These are phyloP conservation scores for Davidsoniella neocaledoniae DNA, from an alignment of 2,329 filamentous ascomycete genomes.

Conservation along the genomic window DNA sequence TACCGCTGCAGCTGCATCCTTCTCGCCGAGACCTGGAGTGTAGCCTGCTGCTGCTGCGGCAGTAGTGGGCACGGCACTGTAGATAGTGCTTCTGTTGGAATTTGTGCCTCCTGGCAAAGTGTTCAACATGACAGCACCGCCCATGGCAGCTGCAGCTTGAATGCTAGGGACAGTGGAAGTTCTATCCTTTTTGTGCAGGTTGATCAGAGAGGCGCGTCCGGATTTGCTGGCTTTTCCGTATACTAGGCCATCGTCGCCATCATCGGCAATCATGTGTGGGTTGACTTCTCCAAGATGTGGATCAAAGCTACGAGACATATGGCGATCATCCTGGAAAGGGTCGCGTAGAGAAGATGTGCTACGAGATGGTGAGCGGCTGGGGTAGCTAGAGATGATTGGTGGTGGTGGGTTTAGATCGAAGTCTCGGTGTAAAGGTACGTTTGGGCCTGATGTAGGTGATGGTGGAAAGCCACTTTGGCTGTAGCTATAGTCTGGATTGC, in stretches of 20 bases:
- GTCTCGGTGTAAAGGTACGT: conserved; percentile 9
- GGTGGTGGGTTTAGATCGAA: conserved; percentile 7
- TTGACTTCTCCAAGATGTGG: conserved; percentile 45
- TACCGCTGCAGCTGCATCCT: conserved; percentile 20
- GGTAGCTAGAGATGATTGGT: background rate
- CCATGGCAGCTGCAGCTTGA: conserved; percentile 27
- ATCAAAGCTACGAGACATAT: conserved; percentile 23
- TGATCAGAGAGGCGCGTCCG: conserved; percentile 42
- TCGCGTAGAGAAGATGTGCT: conserved; percentile 7
- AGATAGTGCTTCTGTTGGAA: conserved; percentile 8
- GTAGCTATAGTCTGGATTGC: conserved; percentile 7
- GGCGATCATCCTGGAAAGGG: conserved; percentile 11
- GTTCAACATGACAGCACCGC: conserved; percentile 18
- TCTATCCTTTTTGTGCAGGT: conserved; percentile 22
- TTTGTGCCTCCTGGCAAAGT: conserved; percentile 4
- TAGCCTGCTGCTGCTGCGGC: background rate
- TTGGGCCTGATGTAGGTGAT: conserved; percentile 5
- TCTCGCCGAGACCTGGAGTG: background rate
- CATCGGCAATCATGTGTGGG: conserved; percentile 66
- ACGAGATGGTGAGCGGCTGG: conserved; percentile 4
- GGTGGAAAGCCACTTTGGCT: conserved; percentile 1
- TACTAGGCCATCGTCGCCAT: conserved; percentile 69
- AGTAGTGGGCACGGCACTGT: background rate
- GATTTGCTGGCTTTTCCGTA: conserved; percentile 24
- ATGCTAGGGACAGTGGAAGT: conserved; percentile 25